Base-by-base conservation (phyloP, 495 filamentous ascomycete species). In the Sporormia fimetaria region DNA sequence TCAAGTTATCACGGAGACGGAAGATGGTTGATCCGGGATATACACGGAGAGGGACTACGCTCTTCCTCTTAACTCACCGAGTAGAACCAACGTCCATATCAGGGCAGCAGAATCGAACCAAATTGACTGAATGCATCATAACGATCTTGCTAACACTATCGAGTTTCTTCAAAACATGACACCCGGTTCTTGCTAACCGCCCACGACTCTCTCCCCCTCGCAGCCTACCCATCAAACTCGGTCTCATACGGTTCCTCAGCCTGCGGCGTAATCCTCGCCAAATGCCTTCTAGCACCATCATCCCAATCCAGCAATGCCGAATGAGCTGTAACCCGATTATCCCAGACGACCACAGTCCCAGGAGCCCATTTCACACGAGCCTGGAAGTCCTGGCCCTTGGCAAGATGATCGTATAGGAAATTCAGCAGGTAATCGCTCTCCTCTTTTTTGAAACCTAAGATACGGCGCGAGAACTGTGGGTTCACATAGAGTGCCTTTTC, bases 401-500 rank as follows among this genome's bases (percentile, higher is more conserved):
- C 74, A 26, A 92, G 77, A 56, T 94, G 87, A 58, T 88, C 76
- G 65, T 83, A 90, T 8, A 95, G 66, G 65, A 93, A 94, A 51
- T 90, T 87, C 46, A 90, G 65, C 12, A 88, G 63, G n/a, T 63
- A 67, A 37, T 90, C 79, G 26, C 78, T 80, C 52, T 87, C 84
- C 50, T 84, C 80, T 56, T 77, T 75, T 60, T 84, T 87, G 20
- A 75, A 69, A 7, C 82, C 81, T 4, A 86, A 71, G 44, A 86
- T 83, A 37, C 71, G 62, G 25, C 73, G 73, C 24, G 78, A 84
- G 62, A 81, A 93, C 59, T 88, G 81, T 6, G 79, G 78, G 55
- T 92, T 93, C 30, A 94, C 76, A 49, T 74, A 93, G 6, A 93
- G 61, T 0, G 84, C 82, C 62, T 92, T 93, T 66, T 92, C 82